Evolutionary conservation across 176 grass and related monocot species (phyloP).

Genomic region (Puya raimondii): DNA sequence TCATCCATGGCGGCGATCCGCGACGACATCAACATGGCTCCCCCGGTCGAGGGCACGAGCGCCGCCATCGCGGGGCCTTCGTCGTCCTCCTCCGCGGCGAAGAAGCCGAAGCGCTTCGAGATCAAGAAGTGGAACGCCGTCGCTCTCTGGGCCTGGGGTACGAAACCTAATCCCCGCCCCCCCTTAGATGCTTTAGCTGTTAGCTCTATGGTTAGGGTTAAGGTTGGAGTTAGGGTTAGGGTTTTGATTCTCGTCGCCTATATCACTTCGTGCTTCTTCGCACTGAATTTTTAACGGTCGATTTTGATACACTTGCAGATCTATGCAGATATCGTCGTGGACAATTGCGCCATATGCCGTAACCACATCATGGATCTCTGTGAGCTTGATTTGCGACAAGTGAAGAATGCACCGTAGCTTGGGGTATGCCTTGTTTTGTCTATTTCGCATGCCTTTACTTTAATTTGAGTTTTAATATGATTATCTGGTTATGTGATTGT

Average conservation of each 20-base stretch:
- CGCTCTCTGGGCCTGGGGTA: conserved; percentile 98
- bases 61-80: conserved; percentile 22
- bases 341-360: conserved; percentile 94
- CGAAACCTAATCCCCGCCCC: not conserved
- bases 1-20: conserved; percentile 68
- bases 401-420: conserved; percentile 95
- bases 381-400: conserved; percentile 62
- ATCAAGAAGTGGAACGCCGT: conserved; percentile 99
- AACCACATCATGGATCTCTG: conserved; percentile 99
- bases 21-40: conserved; percentile 56
- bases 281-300: too few relatives aligned
- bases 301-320: not conserved
- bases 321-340: conserved; percentile 79
- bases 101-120: conserved; percentile 86
- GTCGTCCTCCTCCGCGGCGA: conserved; percentile 21
- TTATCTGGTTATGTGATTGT: not conserved
- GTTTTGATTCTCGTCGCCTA: too few relatives aligned
- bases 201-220: too few relatives aligned
- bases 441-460: not conserved
- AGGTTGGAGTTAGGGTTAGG: too few relatives aligned
- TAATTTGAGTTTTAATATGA: not conserved
- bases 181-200: too few relatives aligned
- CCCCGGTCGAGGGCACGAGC: conserved; percentile 29
- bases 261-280: too few relatives aligned
- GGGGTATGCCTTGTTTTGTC: conserved; percentile 42